Percentiles rank a stretch among this genome's conserved stretches.
These are phyloP conservation scores for Alternaria arborescens DNA, from an alignment of 2,329 filamentous ascomycete species.

Conservation along the genomic window DNA sequence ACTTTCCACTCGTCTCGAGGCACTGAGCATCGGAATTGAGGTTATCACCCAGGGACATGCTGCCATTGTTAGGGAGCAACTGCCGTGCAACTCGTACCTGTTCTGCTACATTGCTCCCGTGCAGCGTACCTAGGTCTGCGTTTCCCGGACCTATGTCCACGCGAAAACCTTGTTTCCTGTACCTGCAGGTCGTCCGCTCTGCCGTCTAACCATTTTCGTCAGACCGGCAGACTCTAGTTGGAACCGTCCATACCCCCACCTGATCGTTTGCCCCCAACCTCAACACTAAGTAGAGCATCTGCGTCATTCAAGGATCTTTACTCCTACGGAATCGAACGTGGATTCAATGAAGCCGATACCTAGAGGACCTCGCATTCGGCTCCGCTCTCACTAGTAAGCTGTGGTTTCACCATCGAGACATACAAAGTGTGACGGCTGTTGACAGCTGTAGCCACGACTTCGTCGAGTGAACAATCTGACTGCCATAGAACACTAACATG, in stretches of 20 bases:
- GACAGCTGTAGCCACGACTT: neutral
- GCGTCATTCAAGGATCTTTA: neutral
- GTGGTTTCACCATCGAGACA: neutral
- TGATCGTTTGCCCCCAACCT: conserved; percentile 4
- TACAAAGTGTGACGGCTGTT: neutral
- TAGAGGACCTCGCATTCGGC: neutral
- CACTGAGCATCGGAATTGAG: neutral
- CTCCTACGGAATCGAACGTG: neutral
- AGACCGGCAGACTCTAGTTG: neutral
- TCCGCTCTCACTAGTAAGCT: neutral
- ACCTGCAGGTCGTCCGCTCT: conserved; percentile 14
- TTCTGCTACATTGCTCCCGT: neutral
- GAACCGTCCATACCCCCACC: conserved; percentile 2
- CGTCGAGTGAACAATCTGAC: neutral
- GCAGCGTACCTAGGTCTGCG: neutral
- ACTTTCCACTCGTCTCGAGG: conserved; percentile 1
- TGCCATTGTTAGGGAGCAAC: neutral
- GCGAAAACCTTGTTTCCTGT: conserved; percentile 13
- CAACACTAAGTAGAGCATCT: conserved; percentile 4
- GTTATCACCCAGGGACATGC: conserved; percentile 1
- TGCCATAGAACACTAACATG: neutral
- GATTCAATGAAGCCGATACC: neutral
- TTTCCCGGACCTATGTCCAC: neutral
- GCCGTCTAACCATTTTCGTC: conserved; percentile 5
- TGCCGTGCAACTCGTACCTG: neutral